A percentile compares a stretch with the other conserved stretches of the same genome.
These are phyloP conservation scores for Cotoneaster glaucophyllus DNA, from an alignment of 306 rosid genomes.

Conservation along the genomic window DNA sequence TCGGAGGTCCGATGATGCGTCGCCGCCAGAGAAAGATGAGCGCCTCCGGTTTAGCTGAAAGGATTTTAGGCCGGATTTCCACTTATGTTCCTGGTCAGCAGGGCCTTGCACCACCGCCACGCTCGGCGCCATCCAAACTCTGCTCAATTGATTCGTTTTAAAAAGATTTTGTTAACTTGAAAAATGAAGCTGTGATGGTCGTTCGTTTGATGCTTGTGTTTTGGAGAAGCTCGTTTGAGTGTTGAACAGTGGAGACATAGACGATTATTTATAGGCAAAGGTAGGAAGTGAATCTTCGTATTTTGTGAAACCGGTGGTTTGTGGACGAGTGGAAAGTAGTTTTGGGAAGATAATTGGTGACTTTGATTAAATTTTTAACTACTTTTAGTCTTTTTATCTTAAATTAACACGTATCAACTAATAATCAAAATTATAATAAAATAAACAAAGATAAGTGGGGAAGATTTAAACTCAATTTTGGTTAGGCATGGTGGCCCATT, in stretches of 20 bases:
- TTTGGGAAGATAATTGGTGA: neutral
- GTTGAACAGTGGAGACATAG: accelerated
- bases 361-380: too few relatives aligned
- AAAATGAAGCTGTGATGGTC: neutral
- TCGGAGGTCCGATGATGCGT: slow-evolving; percentile 25
- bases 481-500: neutral
- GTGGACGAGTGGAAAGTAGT: neutral
- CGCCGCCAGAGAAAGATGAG: slow-evolving; percentile 24
- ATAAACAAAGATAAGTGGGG: too few relatives aligned
- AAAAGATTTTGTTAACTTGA: neutral
- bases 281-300: neutral
- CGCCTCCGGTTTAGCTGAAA: slow-evolving; percentile 40
- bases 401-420: too few relatives aligned
- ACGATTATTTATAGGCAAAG: slow-evolving; percentile 1
- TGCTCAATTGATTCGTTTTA: slow-evolving; percentile 48
- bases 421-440: too few relatives aligned
- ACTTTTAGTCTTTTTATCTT: too few relatives aligned
- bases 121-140: slow-evolving; percentile 70
- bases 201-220: neutral
- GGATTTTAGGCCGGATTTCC: slow-evolving; percentile 53
- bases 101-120: slow-evolving; percentile 68
- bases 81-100: slow-evolving; percentile 47
- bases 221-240: neutral
- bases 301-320: neutral
- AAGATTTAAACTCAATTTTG: too few relatives aligned